Evolutionary conservation across 768 basidiomycete genomes (phyloP).

Genomic region (Gloeopeniophorella convolvens): DNA sequence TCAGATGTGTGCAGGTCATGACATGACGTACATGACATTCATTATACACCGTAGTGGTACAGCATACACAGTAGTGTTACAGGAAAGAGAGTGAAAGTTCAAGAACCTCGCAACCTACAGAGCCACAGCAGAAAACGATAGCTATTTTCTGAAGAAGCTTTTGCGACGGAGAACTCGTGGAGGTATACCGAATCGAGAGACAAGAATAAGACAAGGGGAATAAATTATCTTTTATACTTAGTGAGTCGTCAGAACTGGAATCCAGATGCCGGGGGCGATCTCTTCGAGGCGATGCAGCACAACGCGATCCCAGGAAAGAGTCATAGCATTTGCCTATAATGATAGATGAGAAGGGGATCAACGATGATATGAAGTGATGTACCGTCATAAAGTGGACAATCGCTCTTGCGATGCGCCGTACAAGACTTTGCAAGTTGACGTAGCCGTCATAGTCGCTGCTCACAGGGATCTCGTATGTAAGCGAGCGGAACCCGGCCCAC

Average conservation of each 20-base stretch:
- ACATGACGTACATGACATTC: slow-evolving; percentile 15
- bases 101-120: neutral
- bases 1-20: slow-evolving; percentile 9
- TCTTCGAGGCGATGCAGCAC: slow-evolving; percentile 20
- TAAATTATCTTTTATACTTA: slow-evolving; percentile 8
- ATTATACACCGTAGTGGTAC: slow-evolving; percentile 15
- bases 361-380: neutral
- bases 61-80: slow-evolving; percentile 15
- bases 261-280: slow-evolving; percentile 11
- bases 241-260: slow-evolving; percentile 14
- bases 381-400: slow-evolving; percentile 20
- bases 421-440: slow-evolving; percentile 16
- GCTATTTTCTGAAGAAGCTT: too few relatives aligned
- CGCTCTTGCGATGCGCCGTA: slow-evolving; percentile 17
- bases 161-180: too few relatives aligned
- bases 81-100: neutral
- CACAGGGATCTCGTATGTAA: slow-evolving; percentile 17
- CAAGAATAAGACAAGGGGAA: slow-evolving; percentile 12
- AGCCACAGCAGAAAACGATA: slow-evolving; percentile 1
- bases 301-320: slow-evolving; percentile 20
- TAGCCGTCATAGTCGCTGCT: slow-evolving; percentile 8
- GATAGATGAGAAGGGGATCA: neutral
- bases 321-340: slow-evolving; percentile 13
- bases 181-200: neutral
- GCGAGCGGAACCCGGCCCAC: slow-evolving; percentile 20